Base-by-base conservation (phyloP, 495 filamentous ascomycete species). In the Penicillium desertorum region DNA sequence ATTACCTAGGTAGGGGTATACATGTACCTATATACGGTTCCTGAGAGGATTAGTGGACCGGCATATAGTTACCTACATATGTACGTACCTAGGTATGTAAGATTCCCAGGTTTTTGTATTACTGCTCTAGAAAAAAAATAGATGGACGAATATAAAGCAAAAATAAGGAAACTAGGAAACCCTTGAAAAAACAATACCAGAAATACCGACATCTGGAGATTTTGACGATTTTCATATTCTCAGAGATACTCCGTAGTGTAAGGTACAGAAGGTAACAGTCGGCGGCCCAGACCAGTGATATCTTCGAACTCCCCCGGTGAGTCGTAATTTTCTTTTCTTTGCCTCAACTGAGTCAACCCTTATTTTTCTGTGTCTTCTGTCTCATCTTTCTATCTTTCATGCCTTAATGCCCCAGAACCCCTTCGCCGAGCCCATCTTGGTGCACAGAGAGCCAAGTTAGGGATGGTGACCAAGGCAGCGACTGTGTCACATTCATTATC, bases 391-490 rank as follows among this genome's bases (percentile, higher is more conserved):
- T 37, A 11, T 9, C 19, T 42, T n/a, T 45, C 54, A 67, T 67
- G 64, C 56, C 62, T 58, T 57, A 46, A 54, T 29, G 45, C 45
- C 55, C 47, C 36, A 39, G 36, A 23, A 29, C 5, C 29, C 42
- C 39, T 54, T 36, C 30, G 22, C 59, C 29, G 22, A 37, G 56
- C 54, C 46, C 39, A 44, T 51, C 57, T 57, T 51, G 45, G 49
- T 58, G 49, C 58, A 54, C 60, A 44, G 51, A 57, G 54, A 66
- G 57, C 55, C 49, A 37, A 58, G 56, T 63, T 65, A 70, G 73
- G 73, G 64, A 76, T 76, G 73, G 70, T 76, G 61, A 71, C 66
- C 66, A 72, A 69, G 66, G 59, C 64, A 62, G 56, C 52, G 56
- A 56, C 49, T 36, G 49, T 66, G 52, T 63, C 60, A 62, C 63